These are phyloP conservation scores for Lactarius evosmus DNA, from an alignment of 768 basidiomycete species.

Conservation along the genomic window DNA sequence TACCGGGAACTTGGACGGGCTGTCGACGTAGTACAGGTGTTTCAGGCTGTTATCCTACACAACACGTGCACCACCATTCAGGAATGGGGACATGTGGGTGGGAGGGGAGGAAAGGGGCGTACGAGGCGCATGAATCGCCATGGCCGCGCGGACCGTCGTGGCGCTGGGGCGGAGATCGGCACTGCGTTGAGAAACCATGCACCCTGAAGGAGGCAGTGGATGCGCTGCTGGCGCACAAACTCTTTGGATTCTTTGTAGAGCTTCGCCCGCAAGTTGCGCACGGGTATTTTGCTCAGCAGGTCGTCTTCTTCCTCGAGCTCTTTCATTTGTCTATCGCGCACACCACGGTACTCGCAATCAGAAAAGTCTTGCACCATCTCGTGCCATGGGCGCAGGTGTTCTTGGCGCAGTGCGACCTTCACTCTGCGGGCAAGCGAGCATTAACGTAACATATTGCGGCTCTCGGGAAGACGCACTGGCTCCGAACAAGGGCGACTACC, in stretches of 20 bases:
- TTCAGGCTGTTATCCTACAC: slow-evolving; percentile 70
- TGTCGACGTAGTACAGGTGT: slow-evolving; percentile 84
- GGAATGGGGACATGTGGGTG: not conserved
- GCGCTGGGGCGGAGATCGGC: slow-evolving; percentile 42
- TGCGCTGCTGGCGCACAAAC: slow-evolving; percentile 84
- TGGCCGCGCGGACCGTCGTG: slow-evolving; percentile 55
- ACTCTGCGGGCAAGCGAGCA: slow-evolving; percentile 45
- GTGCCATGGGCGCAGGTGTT: slow-evolving; percentile 76
- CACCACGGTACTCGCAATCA: slow-evolving; percentile 79
- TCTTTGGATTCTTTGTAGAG: slow-evolving; percentile 88
- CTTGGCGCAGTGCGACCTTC: slow-evolving; percentile 69
- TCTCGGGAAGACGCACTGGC: slow-evolving; percentile 60
- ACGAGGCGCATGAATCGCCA: slow-evolving; percentile 91
- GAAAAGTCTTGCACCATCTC: slow-evolving; percentile 78
- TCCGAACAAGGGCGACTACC: slow-evolving; percentile 71
- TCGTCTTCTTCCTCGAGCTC: slow-evolving; percentile 89
- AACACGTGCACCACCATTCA: not conserved
- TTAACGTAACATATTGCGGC: not conserved
- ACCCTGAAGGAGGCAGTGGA: slow-evolving; percentile 83
- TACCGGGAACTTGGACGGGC: slow-evolving; percentile 72
- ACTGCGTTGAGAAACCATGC: slow-evolving; percentile 90
- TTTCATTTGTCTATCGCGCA: slow-evolving; percentile 85
- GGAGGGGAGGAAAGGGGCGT: slow-evolving; percentile 25
- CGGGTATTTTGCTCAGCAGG: slow-evolving; percentile 77
- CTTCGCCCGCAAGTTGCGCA: slow-evolving; percentile 79